Evolutionary conservation across 148 eudicot genomes (phyloP).

Genomic region (Dianthus caryophyllus): DNA sequence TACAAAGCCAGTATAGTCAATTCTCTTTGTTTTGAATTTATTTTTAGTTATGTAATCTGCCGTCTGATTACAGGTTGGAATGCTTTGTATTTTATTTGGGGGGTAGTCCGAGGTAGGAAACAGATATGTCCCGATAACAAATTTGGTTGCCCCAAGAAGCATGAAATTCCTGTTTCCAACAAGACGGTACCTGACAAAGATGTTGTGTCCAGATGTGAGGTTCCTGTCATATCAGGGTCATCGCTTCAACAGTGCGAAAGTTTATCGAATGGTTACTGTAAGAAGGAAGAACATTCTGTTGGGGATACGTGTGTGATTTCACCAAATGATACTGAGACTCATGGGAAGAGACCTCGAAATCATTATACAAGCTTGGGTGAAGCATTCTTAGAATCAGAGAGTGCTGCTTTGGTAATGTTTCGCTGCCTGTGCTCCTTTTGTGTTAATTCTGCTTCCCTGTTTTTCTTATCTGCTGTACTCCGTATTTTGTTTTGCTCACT

Average conservation of each 20-base stretch:
- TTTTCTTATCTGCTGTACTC: background rate
- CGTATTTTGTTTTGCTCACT: background rate
- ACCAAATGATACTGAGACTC: constrained; percentile 25
- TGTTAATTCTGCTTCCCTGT: background rate
- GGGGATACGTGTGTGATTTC: constrained; percentile 14
- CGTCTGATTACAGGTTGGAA: constrained; percentile 73
- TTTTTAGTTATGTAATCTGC: background rate
- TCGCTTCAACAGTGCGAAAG: constrained; percentile 24
- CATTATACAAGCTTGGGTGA: constrained; percentile 26
- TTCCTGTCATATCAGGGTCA: constrained; percentile 28
- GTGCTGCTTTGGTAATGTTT: constrained; percentile 39
- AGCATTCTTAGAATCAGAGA: constrained; percentile 15
- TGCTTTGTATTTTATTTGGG: constrained; percentile 78
- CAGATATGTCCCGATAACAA: constrained; percentile 31
- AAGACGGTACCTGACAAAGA: constrained; percentile 15
- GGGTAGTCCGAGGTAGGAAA: constrained; percentile 69
- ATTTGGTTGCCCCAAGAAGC: constrained; percentile 28
- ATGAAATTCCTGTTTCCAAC: constrained; percentile 21
- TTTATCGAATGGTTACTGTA: constrained; percentile 35
- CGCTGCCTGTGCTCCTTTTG: constrained; percentile 8
- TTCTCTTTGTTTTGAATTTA: background rate
- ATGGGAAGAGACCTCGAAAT: constrained; percentile 24
- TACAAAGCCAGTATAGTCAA: too few relatives aligned
- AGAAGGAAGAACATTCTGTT: constrained; percentile 22
- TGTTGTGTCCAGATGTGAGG: constrained; percentile 22